Evolutionary conservation across 2,329 filamentous ascomycete genomes (phyloP), one percentile per base, ranked within the genome.

Genomic region (Dactylonectria estremocensis): DNA sequence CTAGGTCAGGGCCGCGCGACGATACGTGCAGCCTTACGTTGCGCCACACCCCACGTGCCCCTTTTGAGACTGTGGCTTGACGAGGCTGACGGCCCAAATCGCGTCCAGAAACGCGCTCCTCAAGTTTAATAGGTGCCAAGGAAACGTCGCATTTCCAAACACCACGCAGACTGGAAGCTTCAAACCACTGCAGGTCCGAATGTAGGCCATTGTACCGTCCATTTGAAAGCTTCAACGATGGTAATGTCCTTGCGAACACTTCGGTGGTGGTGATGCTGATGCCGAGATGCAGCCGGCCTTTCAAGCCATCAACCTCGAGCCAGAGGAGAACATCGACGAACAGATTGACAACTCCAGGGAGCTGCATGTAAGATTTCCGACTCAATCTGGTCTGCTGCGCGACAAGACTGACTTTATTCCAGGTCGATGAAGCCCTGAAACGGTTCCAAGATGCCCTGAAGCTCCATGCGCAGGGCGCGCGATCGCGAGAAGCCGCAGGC

Each of bases 341-440:
- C 95, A 98, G 81, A 86, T 97, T 77, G 96, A 99, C 80, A 95
- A 96, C 76, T 97, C 95, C 37, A 96, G 95, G 80, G 95, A 98
- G 81, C 91, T 99, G 59, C 95, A 97, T 77, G 89, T 90, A 71
- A 53, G 80, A 75, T 28, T 16, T 3, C 18, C 1, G 10, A 5
- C 13, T 5, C 10, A 2, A 8, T 1, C 2, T 3, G 3, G 7
- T 5, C 22, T 14, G 18, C 40, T 9, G 35, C 18, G 35, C 20
- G 37, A 11, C 4, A 9, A 9, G 16, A 7, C 55, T 74, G 33
- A 77, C 53, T 5, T 40, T 3, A 3, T 11, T 18, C 8, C 18
- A 92, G 86, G 95, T 98, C 77, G 96, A 99, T 77, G 96, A 99
- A 83, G 95, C 96, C 54, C 85, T 99, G 69, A 98, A 98, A 82